These are phyloP conservation scores for Xerocomellus intermedius DNA, from an alignment of 768 basidiomycete species.

Conservation along the genomic window DNA sequence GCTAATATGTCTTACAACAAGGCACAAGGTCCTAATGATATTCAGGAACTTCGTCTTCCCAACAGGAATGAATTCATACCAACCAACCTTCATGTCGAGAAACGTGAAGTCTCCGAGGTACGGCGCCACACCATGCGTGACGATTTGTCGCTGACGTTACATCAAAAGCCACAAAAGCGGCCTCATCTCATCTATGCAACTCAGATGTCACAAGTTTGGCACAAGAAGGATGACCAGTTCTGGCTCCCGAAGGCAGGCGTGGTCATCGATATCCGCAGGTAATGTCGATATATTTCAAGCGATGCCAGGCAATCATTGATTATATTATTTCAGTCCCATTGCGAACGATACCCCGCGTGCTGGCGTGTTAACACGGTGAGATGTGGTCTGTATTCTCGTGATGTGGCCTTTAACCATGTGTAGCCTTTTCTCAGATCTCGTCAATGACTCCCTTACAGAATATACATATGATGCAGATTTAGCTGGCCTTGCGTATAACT, in stretches of 20 bases:
- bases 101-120: constrained; percentile 65
- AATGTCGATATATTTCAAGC: constrained; percentile 8
- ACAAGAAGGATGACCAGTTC: constrained; percentile 97
- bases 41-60: constrained; percentile 74
- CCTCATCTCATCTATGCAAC: constrained; percentile 78
- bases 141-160: background rate
- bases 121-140: constrained; percentile 4
- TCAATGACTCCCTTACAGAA: constrained; percentile 86
- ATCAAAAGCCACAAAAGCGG: constrained; percentile 61
- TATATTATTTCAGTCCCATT: constrained; percentile 43
- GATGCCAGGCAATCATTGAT: background rate
- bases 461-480: constrained; percentile 91
- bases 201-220: constrained; percentile 75
- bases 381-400: background rate
- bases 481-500: constrained; percentile 78
- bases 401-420: background rate
- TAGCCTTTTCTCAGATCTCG: constrained; percentile 80
- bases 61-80: constrained; percentile 91
- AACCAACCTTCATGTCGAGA: constrained; percentile 78
- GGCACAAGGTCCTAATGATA: constrained; percentile 64
- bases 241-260: constrained; percentile 90
- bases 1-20: constrained; percentile 26
- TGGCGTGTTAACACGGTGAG: constrained; percentile 70
- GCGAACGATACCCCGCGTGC: constrained; percentile 64
- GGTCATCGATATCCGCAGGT: constrained; percentile 76